Percentiles rank a stretch among this genome's conserved stretches.
phyloP scores from a whole-genome alignment of 352 stramenopile genomes.

The Phytopythium sindhum region DNA sequence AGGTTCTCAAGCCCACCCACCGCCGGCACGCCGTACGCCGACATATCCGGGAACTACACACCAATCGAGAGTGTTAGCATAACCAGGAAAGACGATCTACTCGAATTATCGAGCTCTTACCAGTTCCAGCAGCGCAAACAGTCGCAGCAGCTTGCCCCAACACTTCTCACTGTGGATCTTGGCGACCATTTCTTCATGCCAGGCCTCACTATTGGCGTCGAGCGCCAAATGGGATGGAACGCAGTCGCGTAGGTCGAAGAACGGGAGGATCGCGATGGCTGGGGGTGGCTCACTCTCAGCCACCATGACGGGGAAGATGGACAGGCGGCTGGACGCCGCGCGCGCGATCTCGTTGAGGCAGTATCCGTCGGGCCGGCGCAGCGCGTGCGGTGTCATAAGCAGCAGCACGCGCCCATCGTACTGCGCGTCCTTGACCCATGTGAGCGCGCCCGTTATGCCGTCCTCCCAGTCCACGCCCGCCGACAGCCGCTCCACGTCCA shows the following conservation, averaged over 20 bases:
- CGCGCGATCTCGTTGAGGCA: constrained; percentile 79
- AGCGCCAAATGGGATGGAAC: constrained; percentile 33
- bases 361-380: constrained; percentile 69
- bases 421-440: constrained; percentile 67
- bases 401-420: constrained; percentile 68
- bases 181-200: constrained; percentile 35
- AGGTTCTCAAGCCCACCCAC: constrained; percentile 61
- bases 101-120: constrained; percentile 15
- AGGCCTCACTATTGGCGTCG: constrained; percentile 31
- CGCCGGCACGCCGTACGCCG: constrained; percentile 51
- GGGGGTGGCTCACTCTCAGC: constrained; percentile 60
- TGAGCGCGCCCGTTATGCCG: constrained; percentile 57
- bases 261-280: constrained; percentile 67
- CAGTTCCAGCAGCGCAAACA: constrained; percentile 64
- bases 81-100: background rate
- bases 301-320: constrained; percentile 72
- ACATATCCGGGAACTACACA: constrained; percentile 64
- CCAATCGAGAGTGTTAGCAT: constrained; percentile 6
- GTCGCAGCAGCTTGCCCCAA: constrained; percentile 40
- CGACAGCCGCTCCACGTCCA: constrained; percentile 68
- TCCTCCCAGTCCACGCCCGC: constrained; percentile 75
- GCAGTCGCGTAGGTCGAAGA: constrained; percentile 72
- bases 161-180: constrained; percentile 36
- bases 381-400: constrained; percentile 75
- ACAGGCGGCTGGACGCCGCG: constrained; percentile 50